These are phyloP conservation scores for Zoysia matrella DNA, from an alignment of 202 grass and related monocot species.

Conservation along the genomic window DNA sequence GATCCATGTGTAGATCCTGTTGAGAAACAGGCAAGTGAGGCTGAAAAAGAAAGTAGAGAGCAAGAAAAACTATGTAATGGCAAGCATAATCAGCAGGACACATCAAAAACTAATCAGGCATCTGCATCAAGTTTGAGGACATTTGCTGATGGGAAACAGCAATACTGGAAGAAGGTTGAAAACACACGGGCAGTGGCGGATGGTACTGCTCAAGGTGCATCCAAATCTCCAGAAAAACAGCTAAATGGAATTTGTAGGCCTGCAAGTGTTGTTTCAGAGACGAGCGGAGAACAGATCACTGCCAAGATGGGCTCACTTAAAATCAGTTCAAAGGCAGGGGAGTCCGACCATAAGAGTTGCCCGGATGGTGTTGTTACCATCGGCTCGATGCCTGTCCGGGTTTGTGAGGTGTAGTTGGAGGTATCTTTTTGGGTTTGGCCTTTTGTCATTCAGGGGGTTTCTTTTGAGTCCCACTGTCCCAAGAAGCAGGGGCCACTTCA, in stretches of 20 bases:
- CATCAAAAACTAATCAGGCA: conserved; percentile 21
- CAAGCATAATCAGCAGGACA: conserved; percentile 37
- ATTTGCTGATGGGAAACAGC: conserved; percentile 47
- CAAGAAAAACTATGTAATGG: conserved; percentile 14
- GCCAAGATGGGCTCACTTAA: conserved; percentile 52
- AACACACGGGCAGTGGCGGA: conserved; percentile 15
- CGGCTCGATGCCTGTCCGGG: conserved; percentile 74
- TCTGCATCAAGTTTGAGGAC: conserved; percentile 26
- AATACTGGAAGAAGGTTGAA: conserved; percentile 71
- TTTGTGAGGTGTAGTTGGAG: conserved; percentile 38
- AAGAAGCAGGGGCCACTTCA: conserved; percentile 13
- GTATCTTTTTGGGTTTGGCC: neutral
- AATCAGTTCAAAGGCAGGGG: conserved; percentile 39
- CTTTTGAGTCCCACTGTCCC: neutral
- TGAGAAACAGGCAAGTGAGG: conserved; percentile 33
- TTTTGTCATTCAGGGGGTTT: neutral
- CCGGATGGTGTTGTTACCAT: conserved; percentile 66
- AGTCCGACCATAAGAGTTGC: conserved; percentile 32
- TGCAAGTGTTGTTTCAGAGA: neutral
- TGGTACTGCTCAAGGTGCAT: neutral
- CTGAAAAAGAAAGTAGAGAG: conserved; percentile 37
- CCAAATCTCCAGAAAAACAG: conserved; percentile 26
- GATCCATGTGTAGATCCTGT: conserved; percentile 10
- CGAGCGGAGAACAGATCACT: conserved; percentile 30
- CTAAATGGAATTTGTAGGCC: neutral